Evolutionary conservation across 306 rosid genomes (phyloP).

Genomic region (Spatholobus suberectus): DNA sequence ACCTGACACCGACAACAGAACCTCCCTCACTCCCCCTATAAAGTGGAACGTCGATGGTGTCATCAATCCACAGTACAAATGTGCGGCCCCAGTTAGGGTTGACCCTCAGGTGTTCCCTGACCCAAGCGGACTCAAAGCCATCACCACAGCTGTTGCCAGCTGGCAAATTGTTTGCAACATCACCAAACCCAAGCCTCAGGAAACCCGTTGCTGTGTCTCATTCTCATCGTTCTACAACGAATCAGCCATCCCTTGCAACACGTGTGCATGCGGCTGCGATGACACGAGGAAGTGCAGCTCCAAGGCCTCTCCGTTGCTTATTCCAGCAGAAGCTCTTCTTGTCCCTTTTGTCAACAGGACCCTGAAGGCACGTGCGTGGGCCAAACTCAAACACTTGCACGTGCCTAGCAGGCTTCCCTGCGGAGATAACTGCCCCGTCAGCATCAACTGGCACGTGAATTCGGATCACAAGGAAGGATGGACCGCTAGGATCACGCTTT

Average conservation of each 20-base stretch:
- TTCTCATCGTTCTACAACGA: conserved; percentile 77
- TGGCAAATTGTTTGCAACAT: conserved; percentile 89
- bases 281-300: conserved; percentile 52
- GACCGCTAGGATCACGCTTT: conserved; percentile 85
- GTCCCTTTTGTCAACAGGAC: conserved; percentile 75
- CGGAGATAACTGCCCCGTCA: conserved; percentile 78
- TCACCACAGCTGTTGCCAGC: conserved; percentile 59
- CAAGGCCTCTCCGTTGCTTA: conserved; percentile 48
- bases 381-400: conserved; percentile 50
- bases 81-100: conserved; percentile 69
- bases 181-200: conserved; percentile 59
- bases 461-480: conserved; percentile 69
- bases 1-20: conserved; percentile 64
- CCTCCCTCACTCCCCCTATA: conserved; percentile 73
- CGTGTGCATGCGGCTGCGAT: conserved; percentile 85
- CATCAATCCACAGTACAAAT: conserved; percentile 69
- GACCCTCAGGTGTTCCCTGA: conserved; percentile 72
- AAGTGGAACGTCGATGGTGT: conserved; percentile 72
- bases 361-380: conserved; percentile 77
- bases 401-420: conserved; percentile 67
- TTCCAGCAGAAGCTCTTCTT: conserved; percentile 73
- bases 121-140: conserved; percentile 65
- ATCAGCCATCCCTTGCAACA: conserved; percentile 80
- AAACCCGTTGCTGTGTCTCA: conserved; percentile 74
- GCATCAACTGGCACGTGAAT: conserved; percentile 85